Base-by-base conservation (phyloP, 1,284 basidiomycete genomes). In the Calocybe gambosa region DNA sequence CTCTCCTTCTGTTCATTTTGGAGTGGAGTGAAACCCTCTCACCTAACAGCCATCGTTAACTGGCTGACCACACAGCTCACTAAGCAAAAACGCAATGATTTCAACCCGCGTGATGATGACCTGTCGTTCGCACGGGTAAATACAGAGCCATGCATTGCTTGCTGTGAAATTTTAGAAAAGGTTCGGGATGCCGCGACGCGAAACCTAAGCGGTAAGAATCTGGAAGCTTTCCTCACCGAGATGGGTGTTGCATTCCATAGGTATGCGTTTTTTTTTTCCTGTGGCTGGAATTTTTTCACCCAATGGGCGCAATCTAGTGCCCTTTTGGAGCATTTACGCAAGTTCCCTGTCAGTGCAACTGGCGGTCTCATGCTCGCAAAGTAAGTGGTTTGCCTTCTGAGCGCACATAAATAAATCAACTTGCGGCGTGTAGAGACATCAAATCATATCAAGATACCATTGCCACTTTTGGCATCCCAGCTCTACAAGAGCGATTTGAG, bases 311-410 rank as follows among this genome's bases (percentile, higher is more conserved):
- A 46, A 43, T 3, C 12, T 51, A 95, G 94, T 47, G 73, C 96
- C 10, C 75, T 99, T 12, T 77, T 99, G 20, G 96, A 99, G 42
- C 96, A 99, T 62, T 73, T 98, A 47, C 89, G 89, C 60, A 98
- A 92, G 68, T 99, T 95, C 70, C 89, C 92, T 1, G 93, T 99
- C 46, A 97, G 88, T 58, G 93, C 93, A 0, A 93, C 93, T 0
- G 96, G 96, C 39, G 96, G 95, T 3, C 74, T 99, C 42, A 96
- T 99, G 90, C 82, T 99, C 33, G 95, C 95, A 18, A 98, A 98
- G 91, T 93, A 57, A 50, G 83, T 73, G 7, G 28, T 20, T 37
- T 46, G 19, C 41, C 10, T 5, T 15, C 25, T n/a, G 9, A 33
- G 1, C 23, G 9, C 13, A 39, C 43, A 33, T 29, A 31, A n/a